Evolutionary conservation across 169 alveolate genomes (phyloP), one percentile per base, ranked within the genome.

Genomic region (Plasmodium chabaudi): DNA sequence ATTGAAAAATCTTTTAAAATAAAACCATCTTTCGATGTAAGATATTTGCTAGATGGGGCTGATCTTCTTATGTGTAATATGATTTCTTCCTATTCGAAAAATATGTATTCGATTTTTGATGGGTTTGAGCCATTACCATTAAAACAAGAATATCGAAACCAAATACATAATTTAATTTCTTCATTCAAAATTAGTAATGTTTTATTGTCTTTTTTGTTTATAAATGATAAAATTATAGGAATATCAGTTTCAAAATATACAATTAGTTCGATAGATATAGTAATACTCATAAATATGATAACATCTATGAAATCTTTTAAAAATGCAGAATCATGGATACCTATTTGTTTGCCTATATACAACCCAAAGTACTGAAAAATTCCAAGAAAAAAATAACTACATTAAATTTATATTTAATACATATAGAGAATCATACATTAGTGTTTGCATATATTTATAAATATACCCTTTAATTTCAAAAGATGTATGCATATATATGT

Each of bases 311-410:
- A 95, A 56, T 92, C 96, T 65, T 89, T 96, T 46, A 94, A 95
- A 70, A 96, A 95, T 70, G 95, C 94, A 59, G 98, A 96, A 89
- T 93, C 96, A 49, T 96, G 97, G 97, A 96, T 97, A 0, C 98
- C 98, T 13, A 87, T 96, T 49, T 96, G 98, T 68, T 92, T 96
- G 53, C 98, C 98, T 17, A 87, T 88, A 69, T 77, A 87, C 70
- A 90, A 93, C 60, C 93, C 92, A 88, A 89, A 92, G 95, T 91
- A 49, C 12, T 12, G 51, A 57, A 53, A 72, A 47, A 9, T 19
- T 1, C n/a, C 13, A 25, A 5, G 12, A 4, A 1, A 34, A 27
- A 34, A 34, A 34, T 34, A 34, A 34, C 6, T 34, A 34, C 42
- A 34, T 34, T 34, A 34, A 34, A 34, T 34, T 34, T 34, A 34